Evolutionary conservation across 371 early-diverging fungal genomes (phyloP), one percentile per base, ranked within the genome.

Genomic region (Mucor piriformis): DNA sequence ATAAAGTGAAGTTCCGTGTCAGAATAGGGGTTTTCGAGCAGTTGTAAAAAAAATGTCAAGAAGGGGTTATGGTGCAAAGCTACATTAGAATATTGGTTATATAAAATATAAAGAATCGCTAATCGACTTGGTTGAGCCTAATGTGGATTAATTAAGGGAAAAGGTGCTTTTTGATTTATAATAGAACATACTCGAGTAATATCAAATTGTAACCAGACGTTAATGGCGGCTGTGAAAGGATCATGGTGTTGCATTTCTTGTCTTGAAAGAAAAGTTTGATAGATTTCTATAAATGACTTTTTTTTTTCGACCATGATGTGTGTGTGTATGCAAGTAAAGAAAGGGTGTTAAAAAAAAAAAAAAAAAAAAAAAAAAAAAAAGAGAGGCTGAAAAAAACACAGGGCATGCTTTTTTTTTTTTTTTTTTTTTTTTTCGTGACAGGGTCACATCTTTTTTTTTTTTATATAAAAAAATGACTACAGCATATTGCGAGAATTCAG

Each of bases 41-140:
- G 57, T 37, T 77, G 72, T 47, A 80, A 38, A 46, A 80, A 80
- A 21, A 77, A 75, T 23, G 72, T 73, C 50, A 80, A 57, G 43
- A 80, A 80, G 1, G 81, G 81, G 49, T 80, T 80, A 7, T 51
- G 46, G 18, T 73, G 69, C 8, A 77, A 49, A 0, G 73, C 64
- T 2, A 49, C 24, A 10, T 60, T 54, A 7, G 69, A 66, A 62
- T 77, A 77, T 3, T 68, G 66, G 4, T 54, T 69, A 50, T 75
- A 73, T 8, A 80, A 62, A 21, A 73, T 68, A 42, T 75, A 81
- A 0, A 81, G 65, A 18, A 75, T 71, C 12, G 61, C 32, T 13
- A 80, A 44, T 13, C 77, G 76, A 11, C 21, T 40, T 0, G 55
- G 47, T 24, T 44, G 57, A n/a, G n/a, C 25, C 70, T 70, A 57